Base-by-base conservation (phyloP, 495 filamentous ascomycete species). In the Aspergillus incahuasiensis region DNA sequence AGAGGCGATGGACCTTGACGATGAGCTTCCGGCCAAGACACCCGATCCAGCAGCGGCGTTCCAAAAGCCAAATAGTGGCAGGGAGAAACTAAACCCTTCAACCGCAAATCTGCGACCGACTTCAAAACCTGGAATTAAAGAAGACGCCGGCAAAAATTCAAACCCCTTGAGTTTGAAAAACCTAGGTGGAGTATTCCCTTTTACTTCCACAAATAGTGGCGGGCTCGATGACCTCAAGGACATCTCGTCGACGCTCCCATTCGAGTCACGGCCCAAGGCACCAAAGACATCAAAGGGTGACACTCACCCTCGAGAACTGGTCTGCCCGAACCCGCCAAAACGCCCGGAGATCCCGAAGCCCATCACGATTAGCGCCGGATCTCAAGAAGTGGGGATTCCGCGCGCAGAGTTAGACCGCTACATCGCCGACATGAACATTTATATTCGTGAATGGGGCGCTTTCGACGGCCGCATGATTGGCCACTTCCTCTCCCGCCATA, bases 181-280 rank as follows among this genome's bases (percentile, higher is more conserved):
- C 24, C 78, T 95, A 6, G 74, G 76, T 9, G 82, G 86, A 25
- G 79, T 86, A 6, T 83, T 82, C 32, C 90, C 90, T 0, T 83
- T 92, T 39, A 72, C 73, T 3, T 71, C 70, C 30, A 70, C 75
- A 15, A 68, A 78, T 12, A 75, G 68, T 21, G 81, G 84, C 13
- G 75, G 75, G 2, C 82, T 92, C 5, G 69, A 76, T 18, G 82
- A 84, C 34, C 76, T 95, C 30, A 75, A 78, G 19, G 88, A 89
- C 58, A 69, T 96, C 34, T 76, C 75, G 21, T 72, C 79, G 6
- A 84, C 75, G 1, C 80, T 96, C 1, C 90, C 90, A 0, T 94
- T 92, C 66, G 70, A 84, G 54, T 91, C 87, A 40, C 72, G 76
- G 25, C 65, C 90, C 19, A 71, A 69, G 48, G 48, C 59, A 28